These are phyloP conservation scores for Dacryopinax primogenitus DNA, from an alignment of 768 basidiomycete genomes.

Conservation along the genomic window DNA sequence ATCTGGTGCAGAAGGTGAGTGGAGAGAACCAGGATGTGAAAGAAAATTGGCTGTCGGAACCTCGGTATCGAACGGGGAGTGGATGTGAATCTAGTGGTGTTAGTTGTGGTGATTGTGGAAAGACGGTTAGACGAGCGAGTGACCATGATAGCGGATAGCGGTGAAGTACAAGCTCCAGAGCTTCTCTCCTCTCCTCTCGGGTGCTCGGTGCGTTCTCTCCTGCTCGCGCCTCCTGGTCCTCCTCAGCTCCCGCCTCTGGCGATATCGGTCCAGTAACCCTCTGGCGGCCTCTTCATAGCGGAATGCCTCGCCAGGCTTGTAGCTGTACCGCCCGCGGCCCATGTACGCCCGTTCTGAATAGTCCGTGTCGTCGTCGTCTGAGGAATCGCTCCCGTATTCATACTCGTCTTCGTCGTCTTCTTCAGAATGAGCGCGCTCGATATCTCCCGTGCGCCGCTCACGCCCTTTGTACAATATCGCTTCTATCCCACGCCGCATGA, in stretches of 20 bases:
- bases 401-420: slow-evolving; percentile 20
- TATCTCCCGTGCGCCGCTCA: slow-evolving; percentile 55
- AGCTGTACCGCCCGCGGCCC: background rate
- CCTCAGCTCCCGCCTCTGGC: background rate
- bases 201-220: background rate
- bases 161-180: slow-evolving; percentile 8
- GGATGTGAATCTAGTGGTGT: background rate
- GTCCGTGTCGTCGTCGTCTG: slow-evolving; percentile 9
- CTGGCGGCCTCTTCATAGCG: background rate
- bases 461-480: slow-evolving; percentile 67
- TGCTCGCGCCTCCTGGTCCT: background rate
- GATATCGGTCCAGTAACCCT: background rate
- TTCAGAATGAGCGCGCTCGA: slow-evolving; percentile 25
- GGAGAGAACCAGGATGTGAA: background rate
- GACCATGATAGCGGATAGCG: background rate
- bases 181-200: background rate
- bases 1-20: background rate
- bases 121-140: background rate
- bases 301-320: background rate
- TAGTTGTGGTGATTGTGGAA: background rate
- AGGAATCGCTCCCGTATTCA: slow-evolving; percentile 11
- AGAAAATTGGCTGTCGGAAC: background rate
- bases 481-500: slow-evolving; percentile 61
- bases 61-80: background rate
- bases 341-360: background rate